Conservation (phyloP, 2,329 filamentous ascomycete genomes). For the Aspergillus tanneri region DNA sequence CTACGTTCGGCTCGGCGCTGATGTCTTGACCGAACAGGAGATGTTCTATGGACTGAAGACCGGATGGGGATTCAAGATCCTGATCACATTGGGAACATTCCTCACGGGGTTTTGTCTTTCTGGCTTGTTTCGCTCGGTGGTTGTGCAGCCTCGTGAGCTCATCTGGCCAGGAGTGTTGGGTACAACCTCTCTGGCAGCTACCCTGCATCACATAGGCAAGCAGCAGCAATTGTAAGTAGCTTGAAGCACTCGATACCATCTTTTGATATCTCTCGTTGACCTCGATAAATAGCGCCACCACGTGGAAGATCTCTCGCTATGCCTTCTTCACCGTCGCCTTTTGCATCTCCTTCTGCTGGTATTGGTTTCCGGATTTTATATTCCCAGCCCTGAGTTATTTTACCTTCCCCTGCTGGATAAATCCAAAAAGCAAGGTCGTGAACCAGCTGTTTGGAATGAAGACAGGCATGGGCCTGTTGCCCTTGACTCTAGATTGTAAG, state of each 20-base stretch:
- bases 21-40: slow-evolving; percentile 29
- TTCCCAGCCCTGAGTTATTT: slow-evolving; percentile 33
- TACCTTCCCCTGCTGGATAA: slow-evolving; percentile 32
- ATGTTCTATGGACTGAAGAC: slow-evolving; percentile 28
- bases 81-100: slow-evolving; percentile 63
- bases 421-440: slow-evolving; percentile 25
- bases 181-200: slow-evolving; percentile 65
- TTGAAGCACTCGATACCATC: neutral
- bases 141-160: slow-evolving; percentile 57
- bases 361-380: slow-evolving; percentile 31
- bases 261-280: neutral
- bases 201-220: slow-evolving; percentile 62
- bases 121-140: slow-evolving; percentile 61
- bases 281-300: slow-evolving; percentile 33
- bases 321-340: slow-evolving; percentile 24
- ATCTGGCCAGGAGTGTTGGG: slow-evolving; percentile 55
- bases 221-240: slow-evolving; percentile 23
- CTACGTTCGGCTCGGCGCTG: slow-evolving; percentile 28
- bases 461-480: slow-evolving; percentile 31
- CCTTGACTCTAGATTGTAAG: slow-evolving; percentile 46
- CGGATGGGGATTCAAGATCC: slow-evolving; percentile 29
- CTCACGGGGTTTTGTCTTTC: slow-evolving; percentile 61
- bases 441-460: slow-evolving; percentile 33
- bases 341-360: slow-evolving; percentile 27
- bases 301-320: slow-evolving; percentile 40